Conservation (phyloP, 768 basidiomycete species). For the Rickenella mellea region DNA sequence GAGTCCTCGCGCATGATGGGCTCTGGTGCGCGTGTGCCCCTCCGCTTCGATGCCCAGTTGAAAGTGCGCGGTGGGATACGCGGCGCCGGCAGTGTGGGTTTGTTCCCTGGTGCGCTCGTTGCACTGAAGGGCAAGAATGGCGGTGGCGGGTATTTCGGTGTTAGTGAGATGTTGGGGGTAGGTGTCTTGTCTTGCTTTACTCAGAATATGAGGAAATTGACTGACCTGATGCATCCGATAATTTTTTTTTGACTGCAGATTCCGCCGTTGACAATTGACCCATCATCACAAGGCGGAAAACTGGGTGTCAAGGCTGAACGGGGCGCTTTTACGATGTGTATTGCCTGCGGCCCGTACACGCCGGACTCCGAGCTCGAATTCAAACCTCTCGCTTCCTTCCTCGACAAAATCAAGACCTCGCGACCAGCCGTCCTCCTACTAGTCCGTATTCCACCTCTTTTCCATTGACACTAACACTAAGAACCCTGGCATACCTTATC, state of each 20-base stretch:
- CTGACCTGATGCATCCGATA: too few relatives aligned
- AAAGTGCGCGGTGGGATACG: conserved; percentile 55
- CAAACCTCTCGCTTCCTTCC: conserved; percentile 56
- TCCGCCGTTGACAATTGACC: conserved; percentile 40
- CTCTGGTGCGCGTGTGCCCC: conserved; percentile 55
- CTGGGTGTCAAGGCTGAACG: conserved; percentile 27
- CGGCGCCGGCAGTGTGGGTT: conserved; percentile 55
- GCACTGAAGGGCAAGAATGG: conserved; percentile 86
- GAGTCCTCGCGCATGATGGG: conserved; percentile 79
- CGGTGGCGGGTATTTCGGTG: conserved; percentile 80
- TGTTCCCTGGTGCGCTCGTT: conserved; percentile 86
- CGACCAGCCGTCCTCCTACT: conserved; percentile 75
- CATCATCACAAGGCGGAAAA: conserved; percentile 20
- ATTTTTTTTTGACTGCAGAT: conserved; percentile 32
- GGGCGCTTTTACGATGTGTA: conserved; percentile 51
- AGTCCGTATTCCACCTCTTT: conserved; percentile 30
- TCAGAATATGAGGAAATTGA: too few relatives aligned
- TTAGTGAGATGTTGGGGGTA: conserved; percentile 74
- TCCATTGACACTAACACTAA: neutral
- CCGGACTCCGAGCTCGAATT: conserved; percentile 67
- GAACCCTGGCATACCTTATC: neutral
- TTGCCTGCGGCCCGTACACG: conserved; percentile 85
- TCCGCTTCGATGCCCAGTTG: conserved; percentile 60
- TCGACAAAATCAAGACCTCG: conserved; percentile 47
- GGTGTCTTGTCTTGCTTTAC: conserved; percentile 17